Percentiles rank a stretch among this genome's conserved stretches.
These are phyloP conservation scores for Strobilomyces echinocephalus DNA, from an alignment of 768 basidiomycete species.

Conservation along the genomic window DNA sequence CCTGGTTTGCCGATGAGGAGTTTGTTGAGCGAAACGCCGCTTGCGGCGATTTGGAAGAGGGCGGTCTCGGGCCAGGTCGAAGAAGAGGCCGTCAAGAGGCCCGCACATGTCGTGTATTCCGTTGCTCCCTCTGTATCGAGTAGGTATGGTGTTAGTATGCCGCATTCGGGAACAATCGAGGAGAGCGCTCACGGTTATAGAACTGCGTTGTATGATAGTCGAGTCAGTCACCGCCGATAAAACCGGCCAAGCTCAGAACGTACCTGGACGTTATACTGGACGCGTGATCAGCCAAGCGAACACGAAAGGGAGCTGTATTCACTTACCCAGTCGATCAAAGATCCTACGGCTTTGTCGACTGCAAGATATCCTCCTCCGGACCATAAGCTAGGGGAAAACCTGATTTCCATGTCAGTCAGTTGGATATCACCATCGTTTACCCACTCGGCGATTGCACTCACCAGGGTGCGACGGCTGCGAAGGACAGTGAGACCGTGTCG, in stretches of 20 bases:
- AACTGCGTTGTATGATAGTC: slow-evolving; percentile 12
- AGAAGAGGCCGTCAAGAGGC: slow-evolving; percentile 56
- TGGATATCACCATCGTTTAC: not conserved
- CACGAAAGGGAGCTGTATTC: not conserved
- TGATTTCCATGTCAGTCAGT: not conserved
- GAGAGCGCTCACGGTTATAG: slow-evolving; percentile 25
- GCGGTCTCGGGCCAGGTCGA: slow-evolving; percentile 58
- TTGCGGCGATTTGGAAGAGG: slow-evolving; percentile 48
- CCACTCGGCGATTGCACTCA: slow-evolving; percentile 1
- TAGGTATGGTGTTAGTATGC: not conserved
- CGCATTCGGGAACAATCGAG: not conserved
- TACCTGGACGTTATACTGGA: slow-evolving; percentile 38
- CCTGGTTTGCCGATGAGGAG: slow-evolving; percentile 56
- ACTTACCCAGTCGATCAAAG: slow-evolving; percentile 42
- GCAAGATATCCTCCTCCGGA: slow-evolving; percentile 36
- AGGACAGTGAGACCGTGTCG: not conserved
- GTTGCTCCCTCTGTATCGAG: slow-evolving; percentile 46
- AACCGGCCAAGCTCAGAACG: not conserved
- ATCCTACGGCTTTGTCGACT: slow-evolving; percentile 35
- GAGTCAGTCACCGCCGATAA: slow-evolving; percentile 1
- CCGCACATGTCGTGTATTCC: slow-evolving; percentile 62
- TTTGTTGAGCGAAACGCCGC: slow-evolving; percentile 43
- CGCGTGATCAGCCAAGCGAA: not conserved
- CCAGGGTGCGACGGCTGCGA: slow-evolving; percentile 22
- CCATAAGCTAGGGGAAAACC: slow-evolving; percentile 22